These are phyloP conservation scores for Raffaelea ambrosiae DNA, from an alignment of 2,329 filamentous ascomycete species.

Conservation along the genomic window DNA sequence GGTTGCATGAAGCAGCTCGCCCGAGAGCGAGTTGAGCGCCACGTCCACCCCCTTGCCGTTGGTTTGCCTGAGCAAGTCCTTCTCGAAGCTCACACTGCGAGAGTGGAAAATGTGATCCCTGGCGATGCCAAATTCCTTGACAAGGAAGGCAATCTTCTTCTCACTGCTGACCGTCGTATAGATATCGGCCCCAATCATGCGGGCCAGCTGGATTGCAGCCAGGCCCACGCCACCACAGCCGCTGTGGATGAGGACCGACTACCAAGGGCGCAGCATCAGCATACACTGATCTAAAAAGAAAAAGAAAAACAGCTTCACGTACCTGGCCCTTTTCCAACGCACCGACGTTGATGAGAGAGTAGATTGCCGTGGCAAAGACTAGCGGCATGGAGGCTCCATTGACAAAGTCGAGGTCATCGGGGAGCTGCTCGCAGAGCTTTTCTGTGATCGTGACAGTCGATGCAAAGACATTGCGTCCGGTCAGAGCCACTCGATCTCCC, in stretches of 20 bases:
- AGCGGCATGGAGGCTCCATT: too few species aligned
- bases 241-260: conserved; percentile 32
- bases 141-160: conserved; percentile 31
- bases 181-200: conserved; percentile 28
- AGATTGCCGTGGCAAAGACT: too few species aligned
- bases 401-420: too few species aligned
- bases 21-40: conserved; percentile 33
- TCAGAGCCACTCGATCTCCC: too few species aligned
- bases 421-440: too few species aligned
- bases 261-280: too few species aligned
- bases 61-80: conserved; percentile 19
- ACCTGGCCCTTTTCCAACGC: conserved; percentile 26
- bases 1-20: conserved; percentile 30
- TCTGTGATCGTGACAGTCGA: too few species aligned
- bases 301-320: too few species aligned
- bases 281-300: too few species aligned
- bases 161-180: conserved; percentile 31
- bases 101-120: conserved; percentile 27
- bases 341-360: too few species aligned
- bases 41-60: conserved; percentile 26
- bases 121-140: conserved; percentile 26
- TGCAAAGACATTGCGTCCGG: too few species aligned
- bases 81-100: conserved; percentile 21
- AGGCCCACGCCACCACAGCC: conserved; percentile 31
- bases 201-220: conserved; percentile 28